phyloP scores from a whole-genome alignment of 345 rosid species.

The Hevea brasiliensis region DNA sequence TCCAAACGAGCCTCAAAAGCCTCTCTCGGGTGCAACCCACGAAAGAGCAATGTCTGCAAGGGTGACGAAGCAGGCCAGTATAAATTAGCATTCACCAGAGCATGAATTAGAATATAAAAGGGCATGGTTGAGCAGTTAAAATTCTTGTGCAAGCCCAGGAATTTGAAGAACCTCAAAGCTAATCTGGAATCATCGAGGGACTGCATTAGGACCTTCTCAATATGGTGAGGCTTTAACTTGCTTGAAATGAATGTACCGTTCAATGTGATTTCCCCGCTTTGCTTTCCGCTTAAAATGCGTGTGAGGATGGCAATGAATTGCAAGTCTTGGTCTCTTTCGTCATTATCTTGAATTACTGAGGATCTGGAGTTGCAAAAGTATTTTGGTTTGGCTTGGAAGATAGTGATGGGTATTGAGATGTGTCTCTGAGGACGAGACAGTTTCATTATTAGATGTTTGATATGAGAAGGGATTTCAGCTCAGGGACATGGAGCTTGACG shows the following conservation, averaged over 20 bases:
- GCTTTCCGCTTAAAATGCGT: constrained; percentile 58
- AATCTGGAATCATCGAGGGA: constrained; percentile 71
- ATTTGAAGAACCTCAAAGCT: constrained; percentile 81
- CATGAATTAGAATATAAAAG: constrained; percentile 74
- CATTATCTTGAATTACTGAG: constrained; percentile 18
- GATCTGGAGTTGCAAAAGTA: constrained; percentile 27
- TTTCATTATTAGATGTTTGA: constrained; percentile 36
- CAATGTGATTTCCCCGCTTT: constrained; percentile 68
- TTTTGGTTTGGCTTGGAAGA: constrained; percentile 21
- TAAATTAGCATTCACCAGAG: constrained; percentile 49
- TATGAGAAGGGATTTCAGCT: neutral
- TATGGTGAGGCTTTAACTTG: constrained; percentile 49
- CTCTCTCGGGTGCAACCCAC: constrained; percentile 53
- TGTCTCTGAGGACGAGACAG: constrained; percentile 30
- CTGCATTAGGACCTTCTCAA: constrained; percentile 59
- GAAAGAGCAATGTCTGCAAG: constrained; percentile 69
- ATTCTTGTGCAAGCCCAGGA: constrained; percentile 73
- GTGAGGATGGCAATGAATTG: constrained; percentile 47
- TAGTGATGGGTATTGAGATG: constrained; percentile 18
- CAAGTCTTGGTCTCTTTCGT: constrained; percentile 32
- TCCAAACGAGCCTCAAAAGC: constrained; percentile 49
- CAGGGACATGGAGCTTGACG: neutral
- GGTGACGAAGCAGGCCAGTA: constrained; percentile 95
- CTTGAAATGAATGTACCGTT: constrained; percentile 37
- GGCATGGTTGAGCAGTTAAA: constrained; percentile 69